phyloP scores from a whole-genome alignment of 1,284 basidiomycete genomes.

The Fomitopsis schrenkii region DNA sequence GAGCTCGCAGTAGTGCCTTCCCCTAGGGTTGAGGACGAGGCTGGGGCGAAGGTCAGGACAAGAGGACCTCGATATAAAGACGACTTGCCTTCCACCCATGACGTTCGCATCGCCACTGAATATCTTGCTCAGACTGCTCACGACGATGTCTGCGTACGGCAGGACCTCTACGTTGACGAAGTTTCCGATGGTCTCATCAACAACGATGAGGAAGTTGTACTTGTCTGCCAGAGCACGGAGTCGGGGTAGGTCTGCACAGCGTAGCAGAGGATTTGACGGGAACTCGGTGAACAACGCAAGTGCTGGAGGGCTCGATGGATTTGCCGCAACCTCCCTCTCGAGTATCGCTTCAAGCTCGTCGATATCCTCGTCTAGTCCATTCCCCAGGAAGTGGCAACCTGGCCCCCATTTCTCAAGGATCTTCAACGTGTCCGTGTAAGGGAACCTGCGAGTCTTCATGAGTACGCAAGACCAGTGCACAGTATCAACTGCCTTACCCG shows the following conservation, averaged over 20 bases:
- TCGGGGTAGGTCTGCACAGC: constrained; percentile 77
- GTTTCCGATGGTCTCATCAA: constrained; percentile 97
- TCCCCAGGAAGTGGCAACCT: constrained; percentile 88
- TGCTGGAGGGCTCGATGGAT: constrained; percentile 47
- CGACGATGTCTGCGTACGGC: constrained; percentile 90
- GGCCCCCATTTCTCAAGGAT: constrained; percentile 96
- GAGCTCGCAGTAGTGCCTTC: constrained; percentile 63
- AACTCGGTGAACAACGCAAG: constrained; percentile 84
- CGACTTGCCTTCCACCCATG: constrained; percentile 89
- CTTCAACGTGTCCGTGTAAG: constrained; percentile 97
- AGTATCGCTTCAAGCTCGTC: constrained; percentile 70
- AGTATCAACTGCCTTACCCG: constrained; percentile 52
- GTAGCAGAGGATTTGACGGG: constrained; percentile 91
- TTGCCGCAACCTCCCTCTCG: constrained; percentile 33
- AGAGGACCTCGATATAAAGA: constrained; percentile 4
- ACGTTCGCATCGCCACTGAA: constrained; percentile 96
- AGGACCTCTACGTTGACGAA: constrained; percentile 95
- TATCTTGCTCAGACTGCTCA: constrained; percentile 90
- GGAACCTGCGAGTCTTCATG: constrained; percentile 60
- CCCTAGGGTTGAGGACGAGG: constrained; percentile 82
- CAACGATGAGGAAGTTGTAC: constrained; percentile 84
- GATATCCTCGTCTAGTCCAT: constrained; percentile 76
- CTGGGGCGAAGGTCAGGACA: constrained; percentile 33
- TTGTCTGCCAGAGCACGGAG: constrained; percentile 83
- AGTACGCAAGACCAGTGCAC: neutral